phyloP scores from a whole-genome alignment of 768 basidiomycete species.

The Phylloporus sp. region DNA sequence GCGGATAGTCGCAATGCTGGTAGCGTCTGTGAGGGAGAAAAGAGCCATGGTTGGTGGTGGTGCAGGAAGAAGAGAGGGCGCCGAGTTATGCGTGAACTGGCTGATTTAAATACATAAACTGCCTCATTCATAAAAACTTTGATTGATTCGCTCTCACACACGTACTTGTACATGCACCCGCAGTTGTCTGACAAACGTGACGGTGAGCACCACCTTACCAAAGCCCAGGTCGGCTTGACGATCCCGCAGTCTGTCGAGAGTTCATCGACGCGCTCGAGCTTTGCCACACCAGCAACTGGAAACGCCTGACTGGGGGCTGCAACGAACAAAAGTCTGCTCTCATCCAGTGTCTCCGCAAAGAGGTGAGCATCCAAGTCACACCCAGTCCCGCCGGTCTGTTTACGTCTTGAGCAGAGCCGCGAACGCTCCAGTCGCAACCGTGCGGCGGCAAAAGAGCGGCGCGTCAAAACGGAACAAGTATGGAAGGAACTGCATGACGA shows the following conservation, averaged over 20 bases:
- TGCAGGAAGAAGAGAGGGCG: slow-evolving; percentile 4
- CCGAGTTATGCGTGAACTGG: background rate
- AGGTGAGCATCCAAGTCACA: slow-evolving; percentile 43
- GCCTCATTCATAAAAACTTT: background rate
- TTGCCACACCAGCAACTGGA: slow-evolving; percentile 64
- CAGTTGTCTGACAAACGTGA: slow-evolving; percentile 66
- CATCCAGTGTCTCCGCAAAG: slow-evolving; percentile 65
- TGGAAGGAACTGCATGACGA: slow-evolving; percentile 58
- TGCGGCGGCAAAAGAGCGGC: slow-evolving; percentile 53
- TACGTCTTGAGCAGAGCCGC: slow-evolving; percentile 44
- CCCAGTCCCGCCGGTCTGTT: background rate
- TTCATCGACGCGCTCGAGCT: slow-evolving; percentile 73
- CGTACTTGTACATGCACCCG: slow-evolving; percentile 51
- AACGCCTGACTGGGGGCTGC: slow-evolving; percentile 64
- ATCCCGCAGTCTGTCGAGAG: slow-evolving; percentile 59
- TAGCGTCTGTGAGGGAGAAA: slow-evolving; percentile 46
- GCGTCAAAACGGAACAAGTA: slow-evolving; percentile 54
- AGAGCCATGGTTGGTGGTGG: slow-evolving; percentile 34
- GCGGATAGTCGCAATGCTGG: slow-evolving; percentile 69
- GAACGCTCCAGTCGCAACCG: slow-evolving; percentile 59
- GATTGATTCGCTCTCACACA: background rate
- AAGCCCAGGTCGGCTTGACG: slow-evolving; percentile 4
- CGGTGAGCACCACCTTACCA: slow-evolving; percentile 32
- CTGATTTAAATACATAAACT: too few species aligned
- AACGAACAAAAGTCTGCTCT: slow-evolving; percentile 65